phyloP scores from a whole-genome alignment of 2,329 filamentous ascomycete genomes.

The Elsinoe perseae region DNA sequence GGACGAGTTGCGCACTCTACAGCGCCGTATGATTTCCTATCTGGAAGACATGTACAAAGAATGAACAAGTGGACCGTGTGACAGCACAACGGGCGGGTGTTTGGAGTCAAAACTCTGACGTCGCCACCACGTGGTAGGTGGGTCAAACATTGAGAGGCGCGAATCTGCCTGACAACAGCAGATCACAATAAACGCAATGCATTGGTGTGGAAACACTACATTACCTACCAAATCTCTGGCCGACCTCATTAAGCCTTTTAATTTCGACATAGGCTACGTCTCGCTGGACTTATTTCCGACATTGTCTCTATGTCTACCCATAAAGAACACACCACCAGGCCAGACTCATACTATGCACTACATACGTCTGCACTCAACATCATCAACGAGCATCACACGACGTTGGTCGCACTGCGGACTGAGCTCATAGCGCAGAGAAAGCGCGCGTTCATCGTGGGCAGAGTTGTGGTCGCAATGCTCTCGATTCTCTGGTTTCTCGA shows the following conservation, averaged over 20 bases:
- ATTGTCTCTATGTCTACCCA: neutral
- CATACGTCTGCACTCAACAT: neutral
- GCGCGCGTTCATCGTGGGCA: neutral
- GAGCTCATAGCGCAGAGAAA: neutral
- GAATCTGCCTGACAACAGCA: neutral
- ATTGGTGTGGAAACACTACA: neutral
- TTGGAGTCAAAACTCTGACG: neutral
- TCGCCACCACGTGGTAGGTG: neutral
- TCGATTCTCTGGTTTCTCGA: neutral
- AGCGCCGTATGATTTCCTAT: constrained; percentile 31
- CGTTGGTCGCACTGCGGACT: neutral
- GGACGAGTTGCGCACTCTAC: constrained; percentile 27
- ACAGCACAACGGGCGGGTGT: neutral
- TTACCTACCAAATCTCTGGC: no score
- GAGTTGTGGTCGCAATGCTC: neutral
- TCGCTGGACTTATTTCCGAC: no score
- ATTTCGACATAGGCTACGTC: no score
- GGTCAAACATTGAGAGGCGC: neutral
- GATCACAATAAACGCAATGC: neutral
- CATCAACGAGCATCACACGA: neutral
- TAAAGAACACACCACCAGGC: neutral
- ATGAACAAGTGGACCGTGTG: constrained; percentile 16
- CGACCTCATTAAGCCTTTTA: no score
- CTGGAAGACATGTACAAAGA: constrained; percentile 35
- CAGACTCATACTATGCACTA: neutral